Percentiles rank a stretch among this genome's conserved stretches.
Conservation (phyloP, 371 early-diverging fungal genomes). For the Mucor circinelloides region DNA sequence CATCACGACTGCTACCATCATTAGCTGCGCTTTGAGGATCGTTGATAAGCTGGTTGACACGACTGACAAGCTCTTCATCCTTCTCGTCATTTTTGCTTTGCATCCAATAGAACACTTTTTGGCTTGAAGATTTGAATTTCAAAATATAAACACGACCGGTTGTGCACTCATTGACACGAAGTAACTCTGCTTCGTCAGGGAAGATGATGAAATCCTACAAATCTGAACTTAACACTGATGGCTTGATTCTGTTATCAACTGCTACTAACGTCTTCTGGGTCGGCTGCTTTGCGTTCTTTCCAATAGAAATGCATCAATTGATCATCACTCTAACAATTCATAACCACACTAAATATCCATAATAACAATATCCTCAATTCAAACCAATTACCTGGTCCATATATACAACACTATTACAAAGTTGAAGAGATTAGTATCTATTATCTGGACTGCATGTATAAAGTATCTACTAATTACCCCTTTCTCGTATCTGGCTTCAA, state of each 20-base stretch:
- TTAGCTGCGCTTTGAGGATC: slow-evolving; percentile 49
- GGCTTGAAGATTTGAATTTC: slow-evolving; percentile 74
- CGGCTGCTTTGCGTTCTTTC: slow-evolving; percentile 63
- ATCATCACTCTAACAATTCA: slow-evolving; percentile 51
- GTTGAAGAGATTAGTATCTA: background rate
- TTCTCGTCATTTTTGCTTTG: slow-evolving; percentile 66
- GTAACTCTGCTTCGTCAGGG: slow-evolving; percentile 77
- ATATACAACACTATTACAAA: slow-evolving; percentile 18
- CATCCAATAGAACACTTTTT: slow-evolving; percentile 83
- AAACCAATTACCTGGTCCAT: slow-evolving; percentile 55
- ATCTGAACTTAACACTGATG: background rate
- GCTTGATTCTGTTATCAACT: background rate
- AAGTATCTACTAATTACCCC: slow-evolving; percentile 48
- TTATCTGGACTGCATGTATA: background rate
- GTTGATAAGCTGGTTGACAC: slow-evolving; percentile 64
- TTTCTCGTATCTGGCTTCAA: slow-evolving; percentile 74
- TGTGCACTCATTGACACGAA: slow-evolving; percentile 66
- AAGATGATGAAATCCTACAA: slow-evolving; percentile 73
- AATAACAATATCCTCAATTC: background rate
- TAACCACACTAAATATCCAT: background rate
- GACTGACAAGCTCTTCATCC: slow-evolving; percentile 55
- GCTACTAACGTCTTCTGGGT: slow-evolving; percentile 60
- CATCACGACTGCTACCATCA: slow-evolving; percentile 18
- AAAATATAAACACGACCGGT: slow-evolving; percentile 77
- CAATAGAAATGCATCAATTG: slow-evolving; percentile 77